Evolutionary conservation across 352 stramenopile genomes (phyloP).

Genomic region (Bremia lactucae): DNA sequence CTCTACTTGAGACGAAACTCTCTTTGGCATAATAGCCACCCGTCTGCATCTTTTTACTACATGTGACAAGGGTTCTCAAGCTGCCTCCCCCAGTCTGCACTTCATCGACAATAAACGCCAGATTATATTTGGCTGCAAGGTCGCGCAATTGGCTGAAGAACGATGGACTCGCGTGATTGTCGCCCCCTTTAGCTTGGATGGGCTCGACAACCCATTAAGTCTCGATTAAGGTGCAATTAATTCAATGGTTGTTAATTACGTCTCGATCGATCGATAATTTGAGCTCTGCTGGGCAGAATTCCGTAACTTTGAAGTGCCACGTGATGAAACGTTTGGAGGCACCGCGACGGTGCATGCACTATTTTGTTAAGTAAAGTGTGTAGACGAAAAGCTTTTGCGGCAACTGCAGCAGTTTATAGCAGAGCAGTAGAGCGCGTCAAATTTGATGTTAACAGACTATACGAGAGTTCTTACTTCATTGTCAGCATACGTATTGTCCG

Average conservation of each 20-base stretch:
- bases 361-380: conserved; percentile 23
- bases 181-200: conserved; percentile 71
- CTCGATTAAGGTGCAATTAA: too few relatives aligned
- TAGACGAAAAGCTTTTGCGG: conserved; percentile 40
- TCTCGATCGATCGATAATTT: too few relatives aligned
- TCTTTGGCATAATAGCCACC: conserved; percentile 72
- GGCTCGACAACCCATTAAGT: conserved; percentile 74
- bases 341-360: conserved; percentile 32
- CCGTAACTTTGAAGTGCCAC: conserved; percentile 14
- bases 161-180: conserved; percentile 60
- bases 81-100: conserved; percentile 75
- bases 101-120: conserved; percentile 81
- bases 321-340: conserved; percentile 27
- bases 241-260: too few relatives aligned
- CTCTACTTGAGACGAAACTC: conserved; percentile 57
- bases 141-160: conserved; percentile 58
- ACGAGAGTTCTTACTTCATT: too few relatives aligned
- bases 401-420: conserved; percentile 27
- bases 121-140: conserved; percentile 41
- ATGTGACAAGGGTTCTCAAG: conserved; percentile 76
- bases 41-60: conserved; percentile 82
- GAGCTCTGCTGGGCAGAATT: too few relatives aligned
- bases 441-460: too few relatives aligned
- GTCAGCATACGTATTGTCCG: too few relatives aligned
- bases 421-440: too few relatives aligned